Base-by-base conservation (phyloP, 352 stramenopile genomes). In the Phytophthora fragariae region DNA sequence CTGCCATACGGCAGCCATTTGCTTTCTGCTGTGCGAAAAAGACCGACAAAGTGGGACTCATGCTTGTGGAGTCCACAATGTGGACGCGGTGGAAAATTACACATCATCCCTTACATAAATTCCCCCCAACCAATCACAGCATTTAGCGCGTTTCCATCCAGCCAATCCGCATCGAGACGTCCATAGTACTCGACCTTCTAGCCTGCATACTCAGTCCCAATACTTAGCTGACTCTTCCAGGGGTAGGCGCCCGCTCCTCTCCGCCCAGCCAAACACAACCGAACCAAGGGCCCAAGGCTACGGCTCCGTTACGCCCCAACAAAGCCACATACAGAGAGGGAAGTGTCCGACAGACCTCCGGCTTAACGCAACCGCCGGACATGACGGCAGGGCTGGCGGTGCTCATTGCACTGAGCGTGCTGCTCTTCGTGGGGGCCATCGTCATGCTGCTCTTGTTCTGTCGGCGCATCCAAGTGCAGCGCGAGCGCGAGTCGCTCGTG, bases 381-480 rank as follows among this genome's bases (percentile, higher is more conserved):
- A 85, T 85, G 75, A 79, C 72, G 37, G 67, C 71, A 31, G 70
- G 60, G 19, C 62, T 86, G 74, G 73, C 61, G 37, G 78, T 83
- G 41, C 70, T 89, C 21, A 70, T 82, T 19, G 71, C 84, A 41
- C 49, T 89, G 29, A 79, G 80, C 57, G 76, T 80, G 44, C 46
- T 86, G 56, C 72, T 89, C 46, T 85, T 79, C 57, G 66, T 91
- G 31, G 76, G 76, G 9, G 66, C 68, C 12, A 70, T 86, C 29
- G 65, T 76, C 49, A 69, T 91, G 63, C 65, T 91, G 66, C 73
- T 83, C 27, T 74, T 86, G 57, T 85, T 88, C 63, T 74, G 79
- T 49, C 72, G 82, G 21, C 74, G 72, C 31, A 69, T 86, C 10
- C 65, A 75, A 37, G 57, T 72, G 31, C 77, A 86, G 41, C 75